Evolutionary conservation across 805 yeast genomes (phyloP).

Genomic region (Saccharomycopsis sp.): DNA sequence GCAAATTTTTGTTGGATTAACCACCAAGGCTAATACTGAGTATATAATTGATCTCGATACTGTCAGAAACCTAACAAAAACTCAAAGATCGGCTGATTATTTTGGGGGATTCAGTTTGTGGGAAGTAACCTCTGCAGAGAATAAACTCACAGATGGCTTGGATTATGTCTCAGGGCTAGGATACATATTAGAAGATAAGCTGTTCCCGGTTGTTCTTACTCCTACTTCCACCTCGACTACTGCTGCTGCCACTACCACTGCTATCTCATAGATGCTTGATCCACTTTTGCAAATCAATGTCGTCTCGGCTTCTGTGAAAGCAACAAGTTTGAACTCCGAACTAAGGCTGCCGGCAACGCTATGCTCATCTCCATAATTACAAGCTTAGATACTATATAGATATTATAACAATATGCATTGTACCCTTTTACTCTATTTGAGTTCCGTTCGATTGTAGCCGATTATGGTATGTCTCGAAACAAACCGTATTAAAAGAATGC

Average conservation of each 20-base stretch:
- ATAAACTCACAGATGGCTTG: constrained; percentile 4
- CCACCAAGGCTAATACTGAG: constrained; percentile 52
- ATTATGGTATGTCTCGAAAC: no score
- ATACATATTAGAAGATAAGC: constrained; percentile 12
- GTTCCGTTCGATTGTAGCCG: no score
- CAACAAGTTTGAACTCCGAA: no score
- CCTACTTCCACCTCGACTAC: not conserved
- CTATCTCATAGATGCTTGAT: no score
- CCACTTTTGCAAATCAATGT: no score
- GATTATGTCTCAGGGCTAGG: constrained; percentile 17
- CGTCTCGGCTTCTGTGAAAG: no score
- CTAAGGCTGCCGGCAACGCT: no score
- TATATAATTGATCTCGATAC: constrained; percentile 37
- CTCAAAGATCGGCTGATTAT: not conserved
- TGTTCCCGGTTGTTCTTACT: not conserved
- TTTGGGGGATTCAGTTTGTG: constrained; percentile 19
- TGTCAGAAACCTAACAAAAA: constrained; percentile 2
- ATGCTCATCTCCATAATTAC: no score
- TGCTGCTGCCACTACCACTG: not conserved
- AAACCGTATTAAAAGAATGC: no score
- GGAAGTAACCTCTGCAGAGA: constrained; percentile 14
- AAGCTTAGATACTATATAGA: no score
- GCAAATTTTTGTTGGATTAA: constrained; percentile 55
- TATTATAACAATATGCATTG: no score
- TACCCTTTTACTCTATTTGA: no score